Evolutionary conservation across 495 filamentous ascomycete genomes (phyloP).

Genomic region (Penicillium fimorum): DNA sequence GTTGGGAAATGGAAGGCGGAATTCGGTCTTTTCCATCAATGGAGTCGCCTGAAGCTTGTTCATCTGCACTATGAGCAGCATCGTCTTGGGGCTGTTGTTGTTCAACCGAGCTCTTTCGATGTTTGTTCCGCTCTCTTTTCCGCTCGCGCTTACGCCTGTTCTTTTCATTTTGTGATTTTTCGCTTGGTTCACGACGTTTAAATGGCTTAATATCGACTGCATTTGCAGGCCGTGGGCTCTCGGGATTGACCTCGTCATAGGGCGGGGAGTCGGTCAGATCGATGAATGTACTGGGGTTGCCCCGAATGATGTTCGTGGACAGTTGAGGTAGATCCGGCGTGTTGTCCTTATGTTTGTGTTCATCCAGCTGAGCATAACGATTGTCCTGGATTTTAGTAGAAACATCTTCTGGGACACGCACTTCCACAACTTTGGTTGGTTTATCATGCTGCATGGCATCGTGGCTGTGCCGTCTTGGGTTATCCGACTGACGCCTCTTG

Average conservation of each 20-base stretch:
- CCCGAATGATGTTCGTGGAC: background rate
- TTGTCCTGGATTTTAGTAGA: background rate
- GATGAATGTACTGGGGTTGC: background rate
- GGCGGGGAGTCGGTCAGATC: background rate
- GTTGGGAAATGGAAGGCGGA: background rate
- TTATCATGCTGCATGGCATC: background rate
- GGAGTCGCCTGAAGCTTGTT: background rate
- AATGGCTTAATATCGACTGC: background rate
- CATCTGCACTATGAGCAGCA: too few relatives aligned
- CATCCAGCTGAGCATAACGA: too few relatives aligned
- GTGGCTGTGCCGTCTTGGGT: background rate
- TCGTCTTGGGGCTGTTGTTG: background rate
- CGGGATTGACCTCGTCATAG: background rate
- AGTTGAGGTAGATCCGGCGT: background rate
- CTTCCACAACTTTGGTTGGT: background rate
- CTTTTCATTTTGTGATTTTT: background rate
- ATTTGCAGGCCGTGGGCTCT: background rate
- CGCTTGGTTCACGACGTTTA: background rate
- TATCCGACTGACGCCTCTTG: conserved; percentile 9
- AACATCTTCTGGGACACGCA: background rate
- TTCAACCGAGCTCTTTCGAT: background rate
- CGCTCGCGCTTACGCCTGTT: background rate
- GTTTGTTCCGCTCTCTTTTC: background rate
- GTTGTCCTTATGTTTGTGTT: background rate
- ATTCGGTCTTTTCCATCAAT: background rate